phyloP scores from a whole-genome alignment of 257 asterid species.

The Solanum arcanum region DNA sequence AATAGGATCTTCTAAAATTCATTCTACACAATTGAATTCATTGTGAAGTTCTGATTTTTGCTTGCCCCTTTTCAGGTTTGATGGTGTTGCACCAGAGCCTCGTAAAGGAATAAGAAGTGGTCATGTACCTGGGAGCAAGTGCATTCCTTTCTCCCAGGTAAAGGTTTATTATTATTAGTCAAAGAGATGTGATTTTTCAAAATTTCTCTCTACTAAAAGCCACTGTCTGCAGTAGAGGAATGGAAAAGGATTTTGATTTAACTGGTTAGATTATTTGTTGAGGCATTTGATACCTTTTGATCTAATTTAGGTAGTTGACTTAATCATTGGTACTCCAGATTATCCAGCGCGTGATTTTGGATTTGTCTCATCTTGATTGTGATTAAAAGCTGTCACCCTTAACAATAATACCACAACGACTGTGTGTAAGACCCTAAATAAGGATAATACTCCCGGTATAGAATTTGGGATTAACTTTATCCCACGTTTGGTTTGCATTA shows the following conservation, averaged over 20 bases:
- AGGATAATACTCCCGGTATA: not conserved
- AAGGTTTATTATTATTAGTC: not conserved
- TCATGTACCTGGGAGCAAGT: constrained; percentile 90
- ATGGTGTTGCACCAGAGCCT: constrained; percentile 95
- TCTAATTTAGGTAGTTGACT: not conserved
- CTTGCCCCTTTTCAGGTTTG: constrained; percentile 39
- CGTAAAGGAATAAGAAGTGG: constrained; percentile 93
- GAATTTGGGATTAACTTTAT: not conserved
- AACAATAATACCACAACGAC: not conserved
- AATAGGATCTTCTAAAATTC: not conserved
- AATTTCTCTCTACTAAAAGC: not conserved
- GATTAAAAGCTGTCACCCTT: not conserved
- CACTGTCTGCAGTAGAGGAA: not conserved
- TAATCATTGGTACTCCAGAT: not conserved
- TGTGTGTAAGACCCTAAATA: not conserved
- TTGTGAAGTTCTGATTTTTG: not conserved
- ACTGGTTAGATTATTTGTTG: not conserved
- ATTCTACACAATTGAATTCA: not conserved
- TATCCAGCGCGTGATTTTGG: not conserved
- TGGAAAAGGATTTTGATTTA: not conserved
- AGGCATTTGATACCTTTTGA: not conserved
- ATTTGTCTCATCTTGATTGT: not conserved
- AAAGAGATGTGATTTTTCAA: not conserved
- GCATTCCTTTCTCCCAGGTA: constrained; percentile 86
- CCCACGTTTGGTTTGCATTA: not conserved